phyloP scores from a whole-genome alignment of 139 green algal species.

The Micractinium sp. region DNA sequence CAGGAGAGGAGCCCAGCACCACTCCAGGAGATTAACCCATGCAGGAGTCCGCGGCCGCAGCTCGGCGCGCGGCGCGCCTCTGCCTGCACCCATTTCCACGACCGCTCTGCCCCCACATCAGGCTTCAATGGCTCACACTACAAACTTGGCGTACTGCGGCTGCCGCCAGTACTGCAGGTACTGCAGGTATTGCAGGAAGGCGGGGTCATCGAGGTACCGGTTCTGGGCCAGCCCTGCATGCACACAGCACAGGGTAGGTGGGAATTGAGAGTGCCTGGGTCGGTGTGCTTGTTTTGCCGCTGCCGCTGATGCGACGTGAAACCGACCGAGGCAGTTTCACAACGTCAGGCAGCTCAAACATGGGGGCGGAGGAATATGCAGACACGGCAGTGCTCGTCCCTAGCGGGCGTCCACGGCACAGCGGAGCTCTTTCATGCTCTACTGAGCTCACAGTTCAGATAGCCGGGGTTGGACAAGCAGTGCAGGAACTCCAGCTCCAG shows the following conservation, averaged over 20 bases:
- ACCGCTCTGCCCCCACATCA: no score
- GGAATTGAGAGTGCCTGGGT: no score
- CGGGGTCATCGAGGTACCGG: slow-evolving; percentile 82
- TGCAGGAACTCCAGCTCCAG: slow-evolving; percentile 97
- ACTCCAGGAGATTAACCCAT: no score
- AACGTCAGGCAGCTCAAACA: no score
- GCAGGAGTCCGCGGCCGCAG: no score
- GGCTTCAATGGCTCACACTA: slow-evolving; percentile 63
- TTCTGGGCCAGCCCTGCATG: slow-evolving; percentile 86
- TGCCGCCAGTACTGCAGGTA: slow-evolving; percentile 95
- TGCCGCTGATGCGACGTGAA: background rate
- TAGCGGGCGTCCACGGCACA: no score
- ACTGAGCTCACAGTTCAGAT: slow-evolving; percentile 87
- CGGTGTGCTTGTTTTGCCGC: no score
- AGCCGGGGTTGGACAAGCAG: slow-evolving; percentile 88
- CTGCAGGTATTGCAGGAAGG: slow-evolving; percentile 89
- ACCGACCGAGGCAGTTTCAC: background rate
- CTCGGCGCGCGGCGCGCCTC: no score
- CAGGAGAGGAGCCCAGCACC: no score
- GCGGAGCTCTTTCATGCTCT: background rate
- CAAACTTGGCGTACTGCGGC: slow-evolving; percentile 81
- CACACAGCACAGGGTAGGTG: background rate
- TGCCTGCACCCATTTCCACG: no score
- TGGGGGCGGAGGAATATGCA: no score
- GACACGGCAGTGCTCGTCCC: no score